These are phyloP conservation scores for Lepiota venenata DNA, from an alignment of 768 basidiomycete species.

Conservation along the genomic window DNA sequence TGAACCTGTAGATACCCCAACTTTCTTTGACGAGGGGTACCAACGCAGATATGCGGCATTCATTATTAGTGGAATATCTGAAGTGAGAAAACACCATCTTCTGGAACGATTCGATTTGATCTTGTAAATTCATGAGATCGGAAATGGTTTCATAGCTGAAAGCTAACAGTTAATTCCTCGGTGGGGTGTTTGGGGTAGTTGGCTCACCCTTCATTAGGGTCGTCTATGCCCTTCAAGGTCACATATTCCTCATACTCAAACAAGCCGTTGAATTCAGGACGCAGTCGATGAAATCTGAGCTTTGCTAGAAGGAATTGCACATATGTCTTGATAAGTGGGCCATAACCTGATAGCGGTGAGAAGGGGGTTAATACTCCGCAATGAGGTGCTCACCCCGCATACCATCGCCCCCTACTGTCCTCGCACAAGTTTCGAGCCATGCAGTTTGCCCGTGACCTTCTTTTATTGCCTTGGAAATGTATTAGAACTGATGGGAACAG, in stretches of 20 bases:
- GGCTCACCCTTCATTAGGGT: conserved; percentile 96
- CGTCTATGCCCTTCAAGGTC: conserved; percentile 94
- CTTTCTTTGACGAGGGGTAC: conserved; percentile 99
- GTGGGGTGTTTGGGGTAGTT: conserved; percentile 2
- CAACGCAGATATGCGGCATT: conserved; percentile 93
- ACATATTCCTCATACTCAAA: conserved; percentile 99
- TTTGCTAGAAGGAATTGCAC: conserved; percentile 95
- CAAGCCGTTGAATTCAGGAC: conserved; percentile 97
- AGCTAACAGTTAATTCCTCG: conserved; percentile 11
- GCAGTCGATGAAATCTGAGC: conserved; percentile 90
- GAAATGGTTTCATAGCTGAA: conserved; percentile 94
- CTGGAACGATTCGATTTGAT: conserved; percentile 98
- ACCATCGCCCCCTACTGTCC: conserved; percentile 79
- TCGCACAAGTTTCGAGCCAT: conserved; percentile 96
- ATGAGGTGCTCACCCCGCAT: conserved; percentile 54
- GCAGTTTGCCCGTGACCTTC: conserved; percentile 96
- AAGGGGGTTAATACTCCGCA: not conserved
- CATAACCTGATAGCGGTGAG: conserved; percentile 63
- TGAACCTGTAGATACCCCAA: conserved; percentile 98
- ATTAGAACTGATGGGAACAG: conserved; percentile 4
- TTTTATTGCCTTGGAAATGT: conserved; percentile 75
- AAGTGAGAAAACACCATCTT: conserved; percentile 97
- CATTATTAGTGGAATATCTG: conserved; percentile 87
- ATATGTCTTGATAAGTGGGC: conserved; percentile 89
- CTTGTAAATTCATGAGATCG: conserved; percentile 96